phyloP scores from a whole-genome alignment of 1,139 yeast species.

The Sugiyamaella paludigena region DNA sequence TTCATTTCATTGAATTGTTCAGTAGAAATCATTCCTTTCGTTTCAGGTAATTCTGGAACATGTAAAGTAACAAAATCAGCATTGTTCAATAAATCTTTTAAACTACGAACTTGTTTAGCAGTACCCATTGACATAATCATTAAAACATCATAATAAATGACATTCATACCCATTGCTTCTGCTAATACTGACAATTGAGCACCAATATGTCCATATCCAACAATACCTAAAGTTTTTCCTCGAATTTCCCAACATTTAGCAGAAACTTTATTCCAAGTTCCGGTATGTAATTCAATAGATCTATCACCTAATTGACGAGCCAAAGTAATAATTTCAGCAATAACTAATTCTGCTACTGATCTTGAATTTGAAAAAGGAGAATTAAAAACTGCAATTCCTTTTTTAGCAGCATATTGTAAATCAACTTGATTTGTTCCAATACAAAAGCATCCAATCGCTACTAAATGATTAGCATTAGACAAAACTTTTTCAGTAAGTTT shows the following conservation, averaged over 20 bases:
- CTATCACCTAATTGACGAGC: conserved; percentile 98
- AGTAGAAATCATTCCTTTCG: conserved; percentile 82
- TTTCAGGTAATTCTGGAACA: conserved; percentile 93
- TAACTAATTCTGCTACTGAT: conserved; percentile 96
- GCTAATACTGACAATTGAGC: conserved; percentile 95
- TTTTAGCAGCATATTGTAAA: conserved; percentile 83
- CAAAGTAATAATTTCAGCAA: conserved; percentile 88
- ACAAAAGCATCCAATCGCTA: conserved; percentile 96
- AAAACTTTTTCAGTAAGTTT: conserved; percentile 76
- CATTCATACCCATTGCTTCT: conserved; percentile 98
- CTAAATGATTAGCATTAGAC: conserved; percentile 83
- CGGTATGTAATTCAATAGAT: conserved; percentile 92
- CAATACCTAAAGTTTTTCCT: conserved; percentile 95
- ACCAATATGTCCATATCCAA: conserved; percentile 99
- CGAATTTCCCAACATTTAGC: conserved; percentile 98
- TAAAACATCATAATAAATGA: conserved; percentile 83
- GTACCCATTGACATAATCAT: conserved; percentile 98
- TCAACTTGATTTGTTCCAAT: conserved; percentile 99
- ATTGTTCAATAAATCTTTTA: conserved; percentile 73
- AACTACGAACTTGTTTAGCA: conserved; percentile 85
- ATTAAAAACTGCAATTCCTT: conserved; percentile 95
- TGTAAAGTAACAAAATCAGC: conserved; percentile 92
- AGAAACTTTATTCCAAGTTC: conserved; percentile 96
- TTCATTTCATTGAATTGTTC: conserved; percentile 96
- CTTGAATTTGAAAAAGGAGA: conserved; percentile 98